Conservation (phyloP, 139 green algal species). For the Tetradesmus obliquus region DNA sequence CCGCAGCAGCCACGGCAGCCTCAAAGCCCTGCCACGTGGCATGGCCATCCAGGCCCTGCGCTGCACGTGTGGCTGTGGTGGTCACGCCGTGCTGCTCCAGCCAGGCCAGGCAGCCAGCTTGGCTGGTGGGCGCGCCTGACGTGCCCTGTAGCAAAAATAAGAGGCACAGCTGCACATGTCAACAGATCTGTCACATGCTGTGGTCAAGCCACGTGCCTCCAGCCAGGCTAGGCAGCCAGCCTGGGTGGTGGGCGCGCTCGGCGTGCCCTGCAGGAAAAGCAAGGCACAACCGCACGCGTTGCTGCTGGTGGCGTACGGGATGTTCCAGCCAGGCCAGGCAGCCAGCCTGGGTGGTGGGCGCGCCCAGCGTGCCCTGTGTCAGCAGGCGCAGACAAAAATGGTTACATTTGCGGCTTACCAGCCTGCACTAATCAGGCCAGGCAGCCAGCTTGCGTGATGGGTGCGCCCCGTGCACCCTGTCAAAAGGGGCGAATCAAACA, state of each 20-base stretch:
- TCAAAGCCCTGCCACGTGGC: neutral
- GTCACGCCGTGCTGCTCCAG: conserved; percentile 9
- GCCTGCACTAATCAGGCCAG: too few species aligned
- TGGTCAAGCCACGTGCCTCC: neutral
- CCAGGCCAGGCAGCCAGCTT: conserved; percentile 45
- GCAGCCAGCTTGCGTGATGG: too few species aligned
- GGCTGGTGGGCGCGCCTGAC: neutral
- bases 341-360: conserved; percentile 31
- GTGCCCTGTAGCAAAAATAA: neutral
- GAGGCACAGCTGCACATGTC: neutral
- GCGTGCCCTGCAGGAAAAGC: neutral
- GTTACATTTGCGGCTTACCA: too few species aligned
- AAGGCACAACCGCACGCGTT: neutral
- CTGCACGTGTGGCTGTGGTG: conserved; percentile 11
- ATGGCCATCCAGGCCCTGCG: neutral
- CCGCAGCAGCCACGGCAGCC: conserved; percentile 47
- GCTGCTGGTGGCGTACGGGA: neutral
- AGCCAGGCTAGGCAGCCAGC: conserved; percentile 42
- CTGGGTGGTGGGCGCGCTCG: conserved; percentile 5
- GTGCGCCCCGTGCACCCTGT: too few species aligned
- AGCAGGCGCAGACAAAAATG: too few species aligned
- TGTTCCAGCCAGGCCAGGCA: conserved; percentile 40
- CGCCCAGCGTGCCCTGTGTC: neutral
- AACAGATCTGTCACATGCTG: neutral
- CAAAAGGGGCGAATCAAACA: too few species aligned